phyloP scores from a whole-genome alignment of 371 early-diverging fungal genomes.

The Saksenaea vasiformis region DNA sequence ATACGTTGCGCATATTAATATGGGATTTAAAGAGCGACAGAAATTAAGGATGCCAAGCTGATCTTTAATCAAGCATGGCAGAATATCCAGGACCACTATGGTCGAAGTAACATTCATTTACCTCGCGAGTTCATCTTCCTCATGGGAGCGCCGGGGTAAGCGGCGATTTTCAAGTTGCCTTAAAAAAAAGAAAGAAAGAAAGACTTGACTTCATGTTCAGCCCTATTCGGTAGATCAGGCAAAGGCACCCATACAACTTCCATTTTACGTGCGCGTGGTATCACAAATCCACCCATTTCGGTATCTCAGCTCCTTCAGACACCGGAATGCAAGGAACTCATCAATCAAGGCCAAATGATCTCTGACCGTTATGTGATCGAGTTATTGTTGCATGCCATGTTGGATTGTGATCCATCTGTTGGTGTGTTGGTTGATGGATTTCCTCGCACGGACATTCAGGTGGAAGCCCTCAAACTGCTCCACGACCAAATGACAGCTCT shows the following conservation, averaged over 20 bases:
- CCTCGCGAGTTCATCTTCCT: slow-evolving; percentile 70
- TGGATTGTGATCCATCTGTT: slow-evolving; percentile 62
- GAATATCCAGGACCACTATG: slow-evolving; percentile 63
- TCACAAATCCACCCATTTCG: slow-evolving; percentile 67
- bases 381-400: slow-evolving; percentile 57
- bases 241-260: slow-evolving; percentile 73
- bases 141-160: slow-evolving; percentile 71
- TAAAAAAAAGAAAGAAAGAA: neutral
- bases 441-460: slow-evolving; percentile 70
- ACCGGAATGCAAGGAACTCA: slow-evolving; percentile 65
- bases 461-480: slow-evolving; percentile 62
- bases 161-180: neutral
- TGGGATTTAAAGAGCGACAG: slow-evolving; percentile 32
- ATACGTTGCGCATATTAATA: neutral
- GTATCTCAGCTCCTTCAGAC: slow-evolving; percentile 64
- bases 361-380: slow-evolving; percentile 65
- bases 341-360: slow-evolving; percentile 71
- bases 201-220: neutral
- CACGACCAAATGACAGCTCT: slow-evolving; percentile 68
- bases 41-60: slow-evolving; percentile 69
- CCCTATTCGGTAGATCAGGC: slow-evolving; percentile 42
- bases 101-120: slow-evolving; percentile 60
- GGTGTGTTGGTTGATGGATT: slow-evolving; percentile 73
- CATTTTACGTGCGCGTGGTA: slow-evolving; percentile 62
- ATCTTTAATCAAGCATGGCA: slow-evolving; percentile 74